These are phyloP conservation scores for Candida sp. DNA, from an alignment of 1,139 yeast genomes.

Conservation along the genomic window DNA sequence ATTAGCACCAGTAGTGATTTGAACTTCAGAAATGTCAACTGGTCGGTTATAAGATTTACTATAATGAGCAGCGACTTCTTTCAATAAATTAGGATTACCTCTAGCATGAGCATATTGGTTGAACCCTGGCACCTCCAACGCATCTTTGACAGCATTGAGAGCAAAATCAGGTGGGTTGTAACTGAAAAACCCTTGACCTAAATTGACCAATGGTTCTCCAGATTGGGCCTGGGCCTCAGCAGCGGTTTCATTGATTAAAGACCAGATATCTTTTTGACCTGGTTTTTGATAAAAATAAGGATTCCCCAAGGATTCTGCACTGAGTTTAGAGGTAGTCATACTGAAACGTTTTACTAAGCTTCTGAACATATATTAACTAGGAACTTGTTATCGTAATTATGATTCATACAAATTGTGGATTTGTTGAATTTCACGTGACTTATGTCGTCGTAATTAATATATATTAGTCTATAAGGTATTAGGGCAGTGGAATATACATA, in stretches of 20 bases:
- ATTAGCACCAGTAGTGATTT: conserved; percentile 94
- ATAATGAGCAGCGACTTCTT: conserved; percentile 69
- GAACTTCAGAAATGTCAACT: conserved; percentile 63
- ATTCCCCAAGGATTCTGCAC: conserved; percentile 36
- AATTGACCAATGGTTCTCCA: conserved; percentile 73
- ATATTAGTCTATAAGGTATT: too few species aligned
- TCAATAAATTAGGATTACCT: conserved; percentile 75
- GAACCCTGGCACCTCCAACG: conserved; percentile 65
- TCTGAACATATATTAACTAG: not conserved
- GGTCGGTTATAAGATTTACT: conserved; percentile 59
- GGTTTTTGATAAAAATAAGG: conserved; percentile 56
- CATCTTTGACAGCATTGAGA: conserved; percentile 73
- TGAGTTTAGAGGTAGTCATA: not conserved
- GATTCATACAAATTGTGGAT: not conserved
- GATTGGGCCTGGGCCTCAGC: conserved; percentile 62
- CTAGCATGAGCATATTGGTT: conserved; percentile 93
- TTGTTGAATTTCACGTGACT: not conserved
- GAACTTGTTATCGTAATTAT: not conserved
- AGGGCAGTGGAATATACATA: too few species aligned
- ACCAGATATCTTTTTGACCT: conserved; percentile 87
- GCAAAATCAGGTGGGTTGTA: conserved; percentile 94
- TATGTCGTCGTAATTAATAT: too few species aligned
- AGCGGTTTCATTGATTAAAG: conserved; percentile 91
- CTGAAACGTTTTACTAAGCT: not conserved
- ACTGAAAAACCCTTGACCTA: conserved; percentile 97